Conservation (phyloP, 2,329 filamentous ascomycete species). For the Metarhizium anisopliae region DNA sequence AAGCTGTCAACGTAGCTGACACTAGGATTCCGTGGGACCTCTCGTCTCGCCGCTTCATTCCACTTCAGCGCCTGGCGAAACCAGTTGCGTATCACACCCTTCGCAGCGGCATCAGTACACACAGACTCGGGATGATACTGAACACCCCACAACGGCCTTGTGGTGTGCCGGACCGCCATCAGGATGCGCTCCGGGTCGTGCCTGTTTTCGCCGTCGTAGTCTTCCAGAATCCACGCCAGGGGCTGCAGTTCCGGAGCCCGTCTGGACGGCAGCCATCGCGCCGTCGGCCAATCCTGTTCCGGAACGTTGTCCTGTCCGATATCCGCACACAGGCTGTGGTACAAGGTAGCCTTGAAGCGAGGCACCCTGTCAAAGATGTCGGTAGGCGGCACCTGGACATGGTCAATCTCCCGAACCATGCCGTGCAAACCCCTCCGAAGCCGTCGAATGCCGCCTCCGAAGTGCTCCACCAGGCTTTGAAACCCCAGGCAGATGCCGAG, state of each 20-base stretch:
- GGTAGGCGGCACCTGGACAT: constrained; percentile 25
- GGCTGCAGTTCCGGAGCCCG: constrained; percentile 38
- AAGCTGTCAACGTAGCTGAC: constrained; percentile 12
- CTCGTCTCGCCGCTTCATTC: constrained; percentile 32
- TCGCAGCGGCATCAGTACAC: constrained; percentile 64
- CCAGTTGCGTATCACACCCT: constrained; percentile 63
- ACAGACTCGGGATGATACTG: constrained; percentile 90
- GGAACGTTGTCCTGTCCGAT: constrained; percentile 37
- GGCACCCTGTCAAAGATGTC: constrained; percentile 59
- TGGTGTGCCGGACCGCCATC: constrained; percentile 66
- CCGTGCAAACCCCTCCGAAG: constrained; percentile 73
- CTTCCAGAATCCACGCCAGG: constrained; percentile 53
- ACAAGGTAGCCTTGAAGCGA: constrained; percentile 62
- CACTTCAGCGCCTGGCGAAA: constrained; percentile 56
- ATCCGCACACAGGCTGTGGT: constrained; percentile 56
- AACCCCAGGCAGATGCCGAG: constrained; percentile 87
- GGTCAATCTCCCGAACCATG: constrained; percentile 61
- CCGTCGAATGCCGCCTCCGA: constrained; percentile 57
- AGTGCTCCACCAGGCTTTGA: constrained; percentile 65
- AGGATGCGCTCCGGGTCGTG: constrained; percentile 44
- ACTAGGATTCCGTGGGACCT: constrained; percentile 1
- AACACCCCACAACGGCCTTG: constrained; percentile 72
- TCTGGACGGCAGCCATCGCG: constrained; percentile 30
- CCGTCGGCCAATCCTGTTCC: constrained; percentile 24
- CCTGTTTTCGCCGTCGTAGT: constrained; percentile 22